phyloP scores from a whole-genome alignment of 2,329 filamentous ascomycete genomes.

The Neopestalotiopsis sp. region DNA sequence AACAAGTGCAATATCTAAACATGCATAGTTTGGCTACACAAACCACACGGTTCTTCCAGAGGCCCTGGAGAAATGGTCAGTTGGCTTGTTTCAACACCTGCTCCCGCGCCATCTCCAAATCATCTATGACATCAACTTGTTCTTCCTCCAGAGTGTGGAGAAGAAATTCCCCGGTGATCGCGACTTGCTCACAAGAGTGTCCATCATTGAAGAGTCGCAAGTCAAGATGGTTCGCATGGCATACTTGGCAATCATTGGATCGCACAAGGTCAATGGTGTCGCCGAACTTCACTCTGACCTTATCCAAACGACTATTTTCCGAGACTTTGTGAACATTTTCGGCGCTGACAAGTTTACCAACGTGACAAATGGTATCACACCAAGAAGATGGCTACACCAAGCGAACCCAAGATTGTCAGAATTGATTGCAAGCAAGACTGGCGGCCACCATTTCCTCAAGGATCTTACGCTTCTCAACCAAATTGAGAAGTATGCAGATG shows the following conservation, averaged over 20 bases:
- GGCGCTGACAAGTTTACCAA: conserved; percentile 98
- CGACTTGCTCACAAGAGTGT: conserved; percentile 85
- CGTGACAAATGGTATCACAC: conserved; percentile 97
- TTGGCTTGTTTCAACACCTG: conserved; percentile 88
- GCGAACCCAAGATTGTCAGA: conserved; percentile 92
- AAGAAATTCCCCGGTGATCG: conserved; percentile 87
- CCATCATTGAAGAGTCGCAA: conserved; percentile 95
- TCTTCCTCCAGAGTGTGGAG: conserved; percentile 91
- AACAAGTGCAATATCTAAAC: conserved; percentile 22
- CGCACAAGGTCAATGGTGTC: conserved; percentile 98
- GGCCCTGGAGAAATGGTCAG: conserved; percentile 97
- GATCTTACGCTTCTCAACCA: conserved; percentile 87
- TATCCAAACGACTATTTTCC: conserved; percentile 99
- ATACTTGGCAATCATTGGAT: conserved; percentile 90
- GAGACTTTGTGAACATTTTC: conserved; percentile 95
- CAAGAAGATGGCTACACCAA: conserved; percentile 94
- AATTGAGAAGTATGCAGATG: conserved; percentile 81
- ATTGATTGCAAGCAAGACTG: conserved; percentile 88
- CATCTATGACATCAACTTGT: conserved; percentile 97
- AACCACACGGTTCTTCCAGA: conserved; percentile 98
- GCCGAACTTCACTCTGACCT: conserved; percentile 97
- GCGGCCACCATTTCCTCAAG: conserved; percentile 83
- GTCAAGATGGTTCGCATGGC: conserved; percentile 99
- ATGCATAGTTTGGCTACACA: conserved; percentile 81
- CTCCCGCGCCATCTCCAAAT: conserved; percentile 94